phyloP scores from a whole-genome alignment of 192 early-diverging fungal species.

The Diversispora eburnea region DNA sequence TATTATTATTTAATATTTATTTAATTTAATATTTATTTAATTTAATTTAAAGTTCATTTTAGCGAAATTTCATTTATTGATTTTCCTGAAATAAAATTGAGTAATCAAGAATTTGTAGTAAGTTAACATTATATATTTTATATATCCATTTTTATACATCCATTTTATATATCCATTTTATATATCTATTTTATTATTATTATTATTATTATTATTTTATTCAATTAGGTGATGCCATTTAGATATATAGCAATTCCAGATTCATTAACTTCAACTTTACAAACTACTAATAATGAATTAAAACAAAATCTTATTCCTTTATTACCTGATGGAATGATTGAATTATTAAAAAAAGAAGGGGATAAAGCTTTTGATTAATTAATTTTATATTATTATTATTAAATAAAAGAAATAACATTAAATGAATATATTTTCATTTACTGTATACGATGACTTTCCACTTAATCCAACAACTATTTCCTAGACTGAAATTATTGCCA shows the following conservation, averaged over 20 bases:
- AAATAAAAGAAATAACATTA: background rate
- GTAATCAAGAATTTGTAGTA: constrained; percentile 62
- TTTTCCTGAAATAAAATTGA: constrained; percentile 65
- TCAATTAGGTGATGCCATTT: constrained; percentile 65
- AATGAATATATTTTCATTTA: background rate
- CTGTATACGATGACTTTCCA: too few species aligned
- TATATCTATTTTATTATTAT: background rate
- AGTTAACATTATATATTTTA: background rate
- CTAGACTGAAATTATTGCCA: too few species aligned
- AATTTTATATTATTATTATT: background rate
- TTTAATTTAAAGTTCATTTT: constrained; percentile 44
- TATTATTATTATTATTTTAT: background rate
- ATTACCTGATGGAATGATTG: constrained; percentile 72
- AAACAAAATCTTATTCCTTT: constrained; percentile 40
- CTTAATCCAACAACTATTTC: too few species aligned
- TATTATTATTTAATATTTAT: background rate
- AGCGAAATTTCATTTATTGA: constrained; percentile 67
- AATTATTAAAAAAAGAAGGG: constrained; percentile 68
- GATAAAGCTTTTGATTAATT: constrained; percentile 50
- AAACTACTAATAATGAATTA: constrained; percentile 33
- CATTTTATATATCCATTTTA: background rate
- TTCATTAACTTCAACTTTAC: constrained; percentile 29
- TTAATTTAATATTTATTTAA: background rate
- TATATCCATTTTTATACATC: background rate
- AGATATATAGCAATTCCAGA: constrained; percentile 58